Conservation (phyloP, 2,329 filamentous ascomycete species). For the Colletotrichum navitas region DNA sequence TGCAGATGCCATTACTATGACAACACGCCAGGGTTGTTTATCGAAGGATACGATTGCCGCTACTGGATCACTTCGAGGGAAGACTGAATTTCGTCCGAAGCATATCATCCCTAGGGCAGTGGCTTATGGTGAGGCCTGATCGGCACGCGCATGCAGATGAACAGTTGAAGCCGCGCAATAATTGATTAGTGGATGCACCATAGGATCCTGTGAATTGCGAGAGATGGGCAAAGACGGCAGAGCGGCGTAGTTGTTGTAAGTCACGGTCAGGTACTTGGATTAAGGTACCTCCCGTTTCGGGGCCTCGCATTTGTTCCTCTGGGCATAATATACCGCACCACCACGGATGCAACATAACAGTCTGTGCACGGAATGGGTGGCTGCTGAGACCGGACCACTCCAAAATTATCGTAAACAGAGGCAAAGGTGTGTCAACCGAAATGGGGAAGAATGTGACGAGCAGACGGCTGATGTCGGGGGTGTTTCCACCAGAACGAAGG, state of each 20-base stretch:
- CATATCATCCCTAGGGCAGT: too few relatives aligned
- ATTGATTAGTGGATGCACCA: not conserved
- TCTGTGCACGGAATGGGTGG: slow-evolving; percentile 2
- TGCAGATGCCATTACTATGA: not conserved
- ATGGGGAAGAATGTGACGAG: not conserved
- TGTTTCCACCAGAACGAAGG: not conserved
- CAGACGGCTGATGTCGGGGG: not conserved
- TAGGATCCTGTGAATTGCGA: not conserved
- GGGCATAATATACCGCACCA: not conserved
- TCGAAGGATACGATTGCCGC: not conserved
- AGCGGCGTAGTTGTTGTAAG: not conserved
- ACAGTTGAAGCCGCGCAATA: not conserved
- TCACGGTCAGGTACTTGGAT: not conserved
- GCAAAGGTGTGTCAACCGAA: not conserved
- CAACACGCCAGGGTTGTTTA: not conserved
- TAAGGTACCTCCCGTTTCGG: not conserved
- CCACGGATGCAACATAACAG: slow-evolving; percentile 4
- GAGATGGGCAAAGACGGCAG: not conserved
- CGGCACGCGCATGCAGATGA: not conserved
- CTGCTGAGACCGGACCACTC: slow-evolving; percentile 7
- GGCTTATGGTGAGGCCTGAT: not conserved
- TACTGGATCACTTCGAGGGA: not conserved
- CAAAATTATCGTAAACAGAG: not conserved
- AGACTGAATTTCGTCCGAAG: not conserved
- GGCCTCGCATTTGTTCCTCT: not conserved